Percentiles rank a stretch among this genome's conserved stretches.
Evolutionary conservation across 345 rosid species (phyloP).

Genomic region (Eucalyptus cloeziana): DNA sequence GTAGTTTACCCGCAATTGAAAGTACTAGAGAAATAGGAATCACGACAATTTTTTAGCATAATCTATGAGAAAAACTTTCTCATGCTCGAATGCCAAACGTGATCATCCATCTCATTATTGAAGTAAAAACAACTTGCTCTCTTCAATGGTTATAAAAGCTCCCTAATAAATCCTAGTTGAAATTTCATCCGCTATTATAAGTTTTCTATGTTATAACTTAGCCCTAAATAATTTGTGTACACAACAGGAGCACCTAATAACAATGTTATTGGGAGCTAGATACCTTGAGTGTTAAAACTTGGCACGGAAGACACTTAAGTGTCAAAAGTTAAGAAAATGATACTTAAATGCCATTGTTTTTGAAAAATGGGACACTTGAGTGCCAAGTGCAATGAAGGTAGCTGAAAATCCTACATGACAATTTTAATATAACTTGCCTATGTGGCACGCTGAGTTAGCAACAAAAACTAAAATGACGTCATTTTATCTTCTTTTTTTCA

Average conservation of each 20-base stretch:
- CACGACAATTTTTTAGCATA: background rate
- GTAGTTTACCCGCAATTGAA: background rate
- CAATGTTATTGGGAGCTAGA: no score
- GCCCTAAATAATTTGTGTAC: background rate
- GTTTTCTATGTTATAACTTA: background rate
- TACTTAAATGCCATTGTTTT: no score
- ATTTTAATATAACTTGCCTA: no score
- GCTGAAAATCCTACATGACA: no score
- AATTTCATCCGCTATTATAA: background rate
- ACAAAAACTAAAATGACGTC: rapidly evolving
- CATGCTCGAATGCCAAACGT: background rate
- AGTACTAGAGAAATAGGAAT: background rate
- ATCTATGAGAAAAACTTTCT: background rate
- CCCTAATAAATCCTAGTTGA: background rate
- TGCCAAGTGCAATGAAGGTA: rapidly evolving
- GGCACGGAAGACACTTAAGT: rapidly evolving
- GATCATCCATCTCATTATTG: background rate
- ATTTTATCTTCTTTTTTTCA: no score
- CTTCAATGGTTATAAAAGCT: background rate
- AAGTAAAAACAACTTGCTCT: background rate
- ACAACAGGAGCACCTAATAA: background rate
- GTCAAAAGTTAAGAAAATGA: no score
- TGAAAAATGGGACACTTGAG: no score
- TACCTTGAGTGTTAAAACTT: no score
- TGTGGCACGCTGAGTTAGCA: rapidly evolving